Base-by-base conservation (phyloP, 2,329 filamentous ascomycete genomes). In the Talaromyces sp. region DNA sequence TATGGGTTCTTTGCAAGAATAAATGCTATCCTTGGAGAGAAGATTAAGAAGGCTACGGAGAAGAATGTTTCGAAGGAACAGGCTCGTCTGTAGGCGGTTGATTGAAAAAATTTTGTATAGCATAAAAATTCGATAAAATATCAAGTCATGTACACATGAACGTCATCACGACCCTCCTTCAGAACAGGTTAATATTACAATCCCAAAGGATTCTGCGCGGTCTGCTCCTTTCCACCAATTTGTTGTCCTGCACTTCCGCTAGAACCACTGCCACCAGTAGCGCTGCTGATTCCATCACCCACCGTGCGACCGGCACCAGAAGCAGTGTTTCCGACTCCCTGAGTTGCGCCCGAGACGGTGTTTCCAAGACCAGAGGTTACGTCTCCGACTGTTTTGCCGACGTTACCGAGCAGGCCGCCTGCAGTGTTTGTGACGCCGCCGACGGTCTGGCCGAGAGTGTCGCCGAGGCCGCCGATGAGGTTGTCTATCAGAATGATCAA, bases 1-100 rank as follows among this genome's bases (percentile, higher is more conserved):
- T 88, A 87, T 69, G 82, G 78, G 58, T 86, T 87, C 84, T 88
- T 87, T 72, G 70, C 72, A 44, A 79, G 77, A 50, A 83, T 88
- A n/a, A 81, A 86, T 66, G 65, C 74, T 9, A 79, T 79, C 16
- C 78, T 88, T 2, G 85, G 85, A 28, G 72, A 71, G 39, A 77
- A 81, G 12, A 83, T 88, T 68, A 76, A 79, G 70, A 75, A 79
- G 65, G 78, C 78, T 59, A 86, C 84, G 0, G 85, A 87, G 73
- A 69, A 66, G 7, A 69, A 71, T 37, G 67, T 54, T 11, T 35
- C 66, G 14, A 66, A 33, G n/a, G 64, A 68, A 35, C 62, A 67
- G 11, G 70, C 73, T 40, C 70, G 71, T 64, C 60, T 74, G 63
- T 75, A 74, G 28, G 14, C 9, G 16, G n/a, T 5, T 14, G 8